These are phyloP conservation scores for Phytopythium montanum DNA, from an alignment of 352 stramenopile species.

Conservation along the genomic window DNA sequence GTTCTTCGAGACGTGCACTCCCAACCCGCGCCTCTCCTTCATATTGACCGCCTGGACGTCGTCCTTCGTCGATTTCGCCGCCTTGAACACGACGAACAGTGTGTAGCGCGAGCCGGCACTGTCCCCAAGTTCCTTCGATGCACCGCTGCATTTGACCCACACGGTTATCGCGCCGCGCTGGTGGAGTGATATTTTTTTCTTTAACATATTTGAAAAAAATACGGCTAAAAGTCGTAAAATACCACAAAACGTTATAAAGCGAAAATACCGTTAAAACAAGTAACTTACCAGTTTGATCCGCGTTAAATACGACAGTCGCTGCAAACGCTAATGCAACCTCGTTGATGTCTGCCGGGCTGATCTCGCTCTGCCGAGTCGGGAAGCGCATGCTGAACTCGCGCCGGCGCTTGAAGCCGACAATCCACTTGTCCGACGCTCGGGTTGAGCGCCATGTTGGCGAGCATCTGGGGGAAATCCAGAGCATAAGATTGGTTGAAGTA, in stretches of 20 bases:
- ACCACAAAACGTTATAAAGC: background rate
- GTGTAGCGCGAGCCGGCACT: background rate
- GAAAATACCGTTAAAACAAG: background rate
- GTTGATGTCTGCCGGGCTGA: background rate
- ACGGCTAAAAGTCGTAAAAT: background rate
- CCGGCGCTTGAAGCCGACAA: background rate
- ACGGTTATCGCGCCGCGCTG: background rate
- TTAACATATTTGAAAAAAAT: slow-evolving; percentile 3
- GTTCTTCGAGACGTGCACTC: background rate
- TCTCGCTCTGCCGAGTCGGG: background rate
- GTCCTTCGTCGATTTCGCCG: background rate
- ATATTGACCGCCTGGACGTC: background rate
- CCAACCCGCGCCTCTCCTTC: background rate
- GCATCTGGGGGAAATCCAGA: background rate
- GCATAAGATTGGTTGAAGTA: too few species aligned
- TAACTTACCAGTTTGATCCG: background rate
- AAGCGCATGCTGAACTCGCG: background rate
- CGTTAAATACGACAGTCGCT: background rate
- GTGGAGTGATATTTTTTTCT: background rate
- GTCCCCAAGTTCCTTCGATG: background rate
- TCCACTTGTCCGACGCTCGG: slow-evolving; percentile 1
- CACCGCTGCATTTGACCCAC: background rate
- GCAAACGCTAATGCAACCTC: background rate
- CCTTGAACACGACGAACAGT: background rate
- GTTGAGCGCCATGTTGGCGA: background rate